phyloP scores from a whole-genome alignment of 176 grass and related monocot genomes.

The Triticum timopheevii region DNA sequence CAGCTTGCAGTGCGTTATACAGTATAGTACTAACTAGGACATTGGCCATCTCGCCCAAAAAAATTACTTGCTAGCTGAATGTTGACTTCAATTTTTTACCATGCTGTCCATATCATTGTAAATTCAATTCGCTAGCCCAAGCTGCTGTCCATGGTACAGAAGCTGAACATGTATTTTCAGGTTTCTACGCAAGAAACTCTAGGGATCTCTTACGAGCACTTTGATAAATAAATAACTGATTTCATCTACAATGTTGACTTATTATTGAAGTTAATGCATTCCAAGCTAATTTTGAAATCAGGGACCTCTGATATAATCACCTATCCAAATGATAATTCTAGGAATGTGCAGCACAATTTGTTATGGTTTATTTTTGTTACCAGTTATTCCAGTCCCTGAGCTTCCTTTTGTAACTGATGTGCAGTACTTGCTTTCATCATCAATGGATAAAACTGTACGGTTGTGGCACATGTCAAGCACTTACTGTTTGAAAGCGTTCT shows the following conservation, averaged over 20 bases:
- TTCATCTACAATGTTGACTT: constrained; percentile 7
- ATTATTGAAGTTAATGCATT: neutral
- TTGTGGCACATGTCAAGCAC: constrained; percentile 96
- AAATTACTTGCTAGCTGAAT: neutral
- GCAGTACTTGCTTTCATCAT: constrained; percentile 96
- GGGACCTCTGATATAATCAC: neutral
- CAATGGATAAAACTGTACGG: constrained; percentile 99
- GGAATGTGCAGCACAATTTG: constrained; percentile 8
- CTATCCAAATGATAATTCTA: neutral
- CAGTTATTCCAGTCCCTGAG: constrained; percentile 23
- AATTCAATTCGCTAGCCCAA: neutral
- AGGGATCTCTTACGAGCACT: neutral
- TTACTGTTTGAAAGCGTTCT: constrained; percentile 92
- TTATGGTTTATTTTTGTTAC: neutral
- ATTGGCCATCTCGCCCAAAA: neutral
- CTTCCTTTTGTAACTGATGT: constrained; percentile 38
- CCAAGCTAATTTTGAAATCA: constrained; percentile 4
- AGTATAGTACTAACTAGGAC: constrained; percentile 2
- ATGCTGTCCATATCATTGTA: neutral
- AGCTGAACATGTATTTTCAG: neutral
- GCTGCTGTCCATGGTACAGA: neutral
- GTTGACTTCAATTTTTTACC: neutral
- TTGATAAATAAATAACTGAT: neutral
- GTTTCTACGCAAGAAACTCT: neutral
- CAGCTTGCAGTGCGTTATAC: neutral